Evolutionary conservation across 139 green algal genomes (phyloP).

Genomic region (Coelastrella sp.): DNA sequence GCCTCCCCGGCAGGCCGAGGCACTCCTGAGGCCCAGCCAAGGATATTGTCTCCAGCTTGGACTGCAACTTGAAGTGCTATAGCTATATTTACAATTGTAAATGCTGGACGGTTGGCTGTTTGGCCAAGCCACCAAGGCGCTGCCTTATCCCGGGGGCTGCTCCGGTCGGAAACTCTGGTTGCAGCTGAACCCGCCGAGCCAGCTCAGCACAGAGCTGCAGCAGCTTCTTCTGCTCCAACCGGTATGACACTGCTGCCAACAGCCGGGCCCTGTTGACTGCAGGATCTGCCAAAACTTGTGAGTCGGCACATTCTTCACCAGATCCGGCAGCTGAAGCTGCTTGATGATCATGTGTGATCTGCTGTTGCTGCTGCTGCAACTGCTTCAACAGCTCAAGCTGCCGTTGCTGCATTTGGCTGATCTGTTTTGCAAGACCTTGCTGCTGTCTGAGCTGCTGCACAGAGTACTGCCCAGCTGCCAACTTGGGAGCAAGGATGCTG

Average conservation of each 20-base stretch:
- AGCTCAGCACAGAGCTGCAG: background rate
- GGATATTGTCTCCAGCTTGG: too few species aligned
- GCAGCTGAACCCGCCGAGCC: background rate
- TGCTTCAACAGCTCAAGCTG: background rate
- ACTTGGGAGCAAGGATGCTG: background rate
- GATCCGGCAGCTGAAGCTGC: background rate
- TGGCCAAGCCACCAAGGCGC: too few species aligned
- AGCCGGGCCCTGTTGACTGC: background rate
- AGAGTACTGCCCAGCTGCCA: background rate
- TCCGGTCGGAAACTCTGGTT: too few species aligned
- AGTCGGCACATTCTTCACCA: background rate
- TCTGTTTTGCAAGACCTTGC: background rate
- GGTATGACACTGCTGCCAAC: background rate
- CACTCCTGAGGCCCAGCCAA: too few species aligned
- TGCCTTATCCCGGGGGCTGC: too few species aligned
- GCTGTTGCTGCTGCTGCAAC: background rate
- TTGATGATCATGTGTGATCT: background rate
- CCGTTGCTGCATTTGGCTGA: background rate
- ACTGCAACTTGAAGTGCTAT: too few species aligned
- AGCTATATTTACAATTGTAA: too few species aligned
- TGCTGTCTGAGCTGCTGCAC: background rate
- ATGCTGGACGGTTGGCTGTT: too few species aligned
- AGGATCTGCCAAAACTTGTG: too few species aligned
- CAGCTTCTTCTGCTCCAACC: background rate
- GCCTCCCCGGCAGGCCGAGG: too few species aligned